phyloP scores from a whole-genome alignment of 192 early-diverging fungal genomes.

The Kappamyces sp. region DNA sequence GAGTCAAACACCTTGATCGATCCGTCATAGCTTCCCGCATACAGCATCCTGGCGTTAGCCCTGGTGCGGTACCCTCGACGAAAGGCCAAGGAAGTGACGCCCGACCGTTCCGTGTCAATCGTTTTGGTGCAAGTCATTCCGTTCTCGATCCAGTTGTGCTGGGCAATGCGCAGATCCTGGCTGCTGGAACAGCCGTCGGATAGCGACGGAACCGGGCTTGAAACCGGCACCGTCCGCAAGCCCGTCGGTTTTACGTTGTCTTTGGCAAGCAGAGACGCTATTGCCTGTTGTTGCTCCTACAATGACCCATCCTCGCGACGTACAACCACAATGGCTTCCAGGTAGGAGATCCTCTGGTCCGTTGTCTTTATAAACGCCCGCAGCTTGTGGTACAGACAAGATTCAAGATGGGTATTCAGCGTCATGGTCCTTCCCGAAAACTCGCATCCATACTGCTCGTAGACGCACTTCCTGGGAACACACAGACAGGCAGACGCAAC shows the following conservation, averaged over 20 bases:
- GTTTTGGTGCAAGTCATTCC: constrained; percentile 10
- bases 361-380: constrained; percentile 9
- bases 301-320: not conserved
- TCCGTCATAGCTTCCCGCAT: constrained; percentile 20
- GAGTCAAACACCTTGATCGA: constrained; percentile 16
- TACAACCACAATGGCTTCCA: constrained; percentile 11
- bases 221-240: not conserved
- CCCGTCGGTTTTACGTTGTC: not conserved
- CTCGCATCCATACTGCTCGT: constrained; percentile 41
- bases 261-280: not conserved
- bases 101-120: constrained; percentile 6
- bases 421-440: constrained; percentile 21
- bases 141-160: constrained; percentile 14
- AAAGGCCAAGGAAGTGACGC: constrained; percentile 13
- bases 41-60: not conserved
- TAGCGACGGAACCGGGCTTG: not conserved
- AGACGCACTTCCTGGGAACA: constrained; percentile 34
- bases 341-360: constrained; percentile 8
- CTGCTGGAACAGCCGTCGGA: too few relatives aligned
- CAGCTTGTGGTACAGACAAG: constrained; percentile 10
- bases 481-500: constrained; percentile 38
- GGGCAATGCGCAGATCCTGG: not conserved
- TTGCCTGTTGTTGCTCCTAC: too few relatives aligned
- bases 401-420: constrained; percentile 4
- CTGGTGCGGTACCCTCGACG: not conserved